phyloP scores from a whole-genome alignment of 2,329 filamentous ascomycete species.

The Graphilbum fragrans region DNA sequence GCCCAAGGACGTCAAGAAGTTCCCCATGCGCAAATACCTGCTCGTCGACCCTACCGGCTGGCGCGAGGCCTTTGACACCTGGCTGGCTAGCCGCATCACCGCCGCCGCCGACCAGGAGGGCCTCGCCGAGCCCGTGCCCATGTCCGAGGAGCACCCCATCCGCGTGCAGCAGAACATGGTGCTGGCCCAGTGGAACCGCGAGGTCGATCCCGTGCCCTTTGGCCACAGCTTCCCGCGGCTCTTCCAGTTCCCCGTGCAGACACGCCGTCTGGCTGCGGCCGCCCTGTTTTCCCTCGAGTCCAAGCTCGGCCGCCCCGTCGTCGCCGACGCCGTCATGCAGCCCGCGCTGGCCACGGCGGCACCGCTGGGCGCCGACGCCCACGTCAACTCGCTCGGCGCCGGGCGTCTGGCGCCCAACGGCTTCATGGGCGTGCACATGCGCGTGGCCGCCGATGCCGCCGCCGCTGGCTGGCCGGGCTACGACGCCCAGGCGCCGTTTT shows the following conservation, averaged over 20 bases:
- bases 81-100: slow-evolving; percentile 4
- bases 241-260: slow-evolving; percentile 6
- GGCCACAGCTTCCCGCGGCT: slow-evolving; percentile 10
- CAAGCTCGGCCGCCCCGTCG: slow-evolving; percentile 13
- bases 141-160: slow-evolving; percentile 7
- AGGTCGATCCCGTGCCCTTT: slow-evolving; percentile 11
- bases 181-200: slow-evolving; percentile 12
- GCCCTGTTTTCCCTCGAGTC: slow-evolving; percentile 18
- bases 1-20: slow-evolving; percentile 3
- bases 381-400: slow-evolving; percentile 4
- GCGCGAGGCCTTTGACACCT: slow-evolving; percentile 10
- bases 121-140: background rate
- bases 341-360: background rate
- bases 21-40: slow-evolving; percentile 8
- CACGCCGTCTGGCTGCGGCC: slow-evolving; percentile 17
- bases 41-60: slow-evolving; percentile 11
- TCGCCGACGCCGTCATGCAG: slow-evolving; percentile 10
- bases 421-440: slow-evolving; percentile 25
- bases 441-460: slow-evolving; percentile 21
- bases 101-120: background rate
- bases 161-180: slow-evolving; percentile 15
- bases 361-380: background rate
- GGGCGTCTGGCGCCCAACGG: slow-evolving; percentile 13
- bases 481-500: slow-evolving; percentile 22
- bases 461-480: slow-evolving; percentile 20